These are phyloP conservation scores for Fusarium redolens DNA, from an alignment of 2,329 filamentous ascomycete genomes.

Conservation along the genomic window DNA sequence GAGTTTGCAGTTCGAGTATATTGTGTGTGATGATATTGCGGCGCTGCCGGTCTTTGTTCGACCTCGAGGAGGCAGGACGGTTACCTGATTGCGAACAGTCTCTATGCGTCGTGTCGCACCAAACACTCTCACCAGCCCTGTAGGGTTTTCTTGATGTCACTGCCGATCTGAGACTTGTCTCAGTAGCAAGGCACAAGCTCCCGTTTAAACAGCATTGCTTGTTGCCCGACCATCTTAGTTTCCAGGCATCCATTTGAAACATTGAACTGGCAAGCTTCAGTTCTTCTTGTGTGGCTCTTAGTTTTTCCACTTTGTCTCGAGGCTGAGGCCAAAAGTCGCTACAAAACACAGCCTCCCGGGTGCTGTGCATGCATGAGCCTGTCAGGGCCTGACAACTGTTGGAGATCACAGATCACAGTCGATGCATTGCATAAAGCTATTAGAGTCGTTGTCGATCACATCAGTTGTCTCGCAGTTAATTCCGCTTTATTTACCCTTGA, in stretches of 20 bases:
- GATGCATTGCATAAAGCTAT: neutral
- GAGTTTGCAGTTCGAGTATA: slow-evolving; percentile 6
- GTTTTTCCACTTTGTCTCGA: slow-evolving; percentile 44
- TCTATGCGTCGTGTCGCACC: neutral
- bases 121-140: slow-evolving; percentile 39
- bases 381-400: slow-evolving; percentile 12
- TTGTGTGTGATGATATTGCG: slow-evolving; percentile 14
- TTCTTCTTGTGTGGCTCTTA: slow-evolving; percentile 3
- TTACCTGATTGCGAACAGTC: slow-evolving; percentile 1
- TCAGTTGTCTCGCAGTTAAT: neutral
- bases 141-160: slow-evolving; percentile 42
- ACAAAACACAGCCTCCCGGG: slow-evolving; percentile 31
- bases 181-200: slow-evolving; percentile 20
- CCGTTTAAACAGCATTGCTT: slow-evolving; percentile 2
- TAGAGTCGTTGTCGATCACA: too few species aligned
- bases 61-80: slow-evolving; percentile 22
- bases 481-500: neutral
- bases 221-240: neutral
- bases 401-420: slow-evolving; percentile 19
- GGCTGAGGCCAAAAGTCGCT: slow-evolving; percentile 40
- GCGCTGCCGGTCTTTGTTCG: slow-evolving; percentile 30
- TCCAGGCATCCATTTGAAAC: slow-evolving; percentile 19
- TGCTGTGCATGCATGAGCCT: slow-evolving; percentile 22
- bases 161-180: slow-evolving; percentile 35
- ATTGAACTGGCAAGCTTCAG: slow-evolving; percentile 9